Percentiles rank a stretch among this genome's conserved stretches.
phyloP scores from a whole-genome alignment of 2,329 filamentous ascomycete species.

The Lasiodiplodia hormozganensis region DNA sequence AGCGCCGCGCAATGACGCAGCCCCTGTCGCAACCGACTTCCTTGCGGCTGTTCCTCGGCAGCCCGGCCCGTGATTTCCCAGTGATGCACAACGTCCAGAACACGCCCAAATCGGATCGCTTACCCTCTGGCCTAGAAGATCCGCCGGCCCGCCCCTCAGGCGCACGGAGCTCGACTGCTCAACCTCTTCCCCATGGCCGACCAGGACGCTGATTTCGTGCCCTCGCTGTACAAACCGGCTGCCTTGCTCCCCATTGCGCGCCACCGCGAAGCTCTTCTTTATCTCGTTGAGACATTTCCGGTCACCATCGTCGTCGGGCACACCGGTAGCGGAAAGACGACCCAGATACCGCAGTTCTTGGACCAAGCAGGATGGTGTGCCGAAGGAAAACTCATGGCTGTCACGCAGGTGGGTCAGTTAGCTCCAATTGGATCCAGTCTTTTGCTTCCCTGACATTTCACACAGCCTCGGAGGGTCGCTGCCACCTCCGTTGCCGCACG shows the following conservation, averaged over 20 bases:
- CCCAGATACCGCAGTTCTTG: slow-evolving; percentile 91
- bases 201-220: slow-evolving; percentile 65
- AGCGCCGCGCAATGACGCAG: slow-evolving; percentile 16
- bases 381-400: slow-evolving; percentile 80
- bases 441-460: slow-evolving; percentile 20
- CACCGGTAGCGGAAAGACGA: slow-evolving; percentile 94
- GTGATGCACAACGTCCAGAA: background rate
- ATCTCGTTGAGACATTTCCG: slow-evolving; percentile 81
- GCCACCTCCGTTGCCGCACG: slow-evolving; percentile 87
- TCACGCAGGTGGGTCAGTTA: slow-evolving; percentile 78
- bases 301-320: slow-evolving; percentile 92
- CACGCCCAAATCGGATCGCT: slow-evolving; percentile 8
- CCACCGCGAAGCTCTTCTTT: slow-evolving; percentile 79
- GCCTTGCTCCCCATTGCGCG: slow-evolving; percentile 85
- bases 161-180: slow-evolving; percentile 5
- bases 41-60: slow-evolving; percentile 3
- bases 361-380: slow-evolving; percentile 88
- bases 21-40: background rate
- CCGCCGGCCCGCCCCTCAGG: slow-evolving; percentile 16
- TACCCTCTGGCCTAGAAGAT: slow-evolving; percentile 9
- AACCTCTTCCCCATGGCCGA: slow-evolving; percentile 36
- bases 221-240: slow-evolving; percentile 84
- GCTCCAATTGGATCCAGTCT: background rate
- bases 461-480: slow-evolving; percentile 84
- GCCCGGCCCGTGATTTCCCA: background rate